Base-by-base conservation (phyloP, 192 early-diverging fungal species). In the Rhizoclosmatium sp. region DNA sequence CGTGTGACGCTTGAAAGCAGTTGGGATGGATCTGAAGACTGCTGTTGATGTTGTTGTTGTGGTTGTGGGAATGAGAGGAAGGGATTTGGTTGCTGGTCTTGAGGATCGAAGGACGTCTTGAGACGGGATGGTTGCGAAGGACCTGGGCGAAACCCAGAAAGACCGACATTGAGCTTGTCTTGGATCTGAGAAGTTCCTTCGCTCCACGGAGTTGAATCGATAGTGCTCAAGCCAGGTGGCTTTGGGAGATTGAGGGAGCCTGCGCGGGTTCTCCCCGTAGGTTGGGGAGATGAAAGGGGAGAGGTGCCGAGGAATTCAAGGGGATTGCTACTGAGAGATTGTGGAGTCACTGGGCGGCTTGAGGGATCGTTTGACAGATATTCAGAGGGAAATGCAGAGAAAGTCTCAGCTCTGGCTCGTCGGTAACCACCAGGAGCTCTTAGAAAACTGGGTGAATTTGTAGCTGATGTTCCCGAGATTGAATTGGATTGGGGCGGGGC, bases 301-400 rank as follows among this genome's bases (percentile, higher is more conserved):
- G 79, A 76, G 10, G 81, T 67, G 65, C 79, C 82, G 3, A 79
- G 80, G 21, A 87, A 91, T 58, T 87, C 89, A 58, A 84, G 86
- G 71, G 87, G 85, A 71, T 83, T 81, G 79, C 87, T 84, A 49
- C 40, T 7, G 51, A 49, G 40, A 23, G 56, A n/a, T 51, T 44
- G 10, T 23, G 56, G 58, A 51, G 45, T 44, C 45, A 47, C 39
- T 64, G 19, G 67, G 1, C 46, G 67, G 12, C 31, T 31, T 31
- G 67, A 7, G 12, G 47, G 16, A 7, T 9, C 31, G 4, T 39
- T 10, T 45, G 47, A 47, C 10, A 69, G 46, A 69, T 85, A 65
- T 47, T 80, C 85, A 45, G 85, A 78, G 16, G 85, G 82, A 72
- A 87, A 87, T 19, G 82, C 82, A 4, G 76, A 79, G 51, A 87